Evolutionary conservation across 2,329 filamentous ascomycete species (phyloP), one percentile per base, ranked within the genome.

Genomic region (Fusarium sp.): DNA sequence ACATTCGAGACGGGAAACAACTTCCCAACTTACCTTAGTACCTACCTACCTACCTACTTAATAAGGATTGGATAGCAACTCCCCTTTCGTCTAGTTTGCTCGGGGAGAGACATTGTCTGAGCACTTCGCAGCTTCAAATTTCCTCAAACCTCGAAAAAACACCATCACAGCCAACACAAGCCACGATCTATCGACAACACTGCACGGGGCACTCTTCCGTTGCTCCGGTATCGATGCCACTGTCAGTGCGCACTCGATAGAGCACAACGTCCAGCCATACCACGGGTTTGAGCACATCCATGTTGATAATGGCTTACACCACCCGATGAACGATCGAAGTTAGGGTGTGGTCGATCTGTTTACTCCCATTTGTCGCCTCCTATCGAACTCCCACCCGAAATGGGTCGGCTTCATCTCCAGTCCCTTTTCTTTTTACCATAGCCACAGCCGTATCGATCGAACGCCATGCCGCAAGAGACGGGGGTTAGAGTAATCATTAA

Each of bases 381-480:
- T 37, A 60, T 63, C 53, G 53, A 60, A 28, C n/a, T 67, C 40
- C 18, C 18, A 38, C 21, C 59, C 46, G 66, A 65, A 30, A 69
- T 44, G 43, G 40, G 21, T 64, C 71, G 67, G 54, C 59, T 44
- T 37, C 42, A n/a, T 58, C 47, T 42, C 64, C 12, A n/a, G 23
- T 35, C 23, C 54, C 19, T 13, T 35, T 56, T 19, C 32, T 18
- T 33, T 23, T 28, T 12, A 13, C n/a, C 46, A 46, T 25, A 62
- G 44, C 33, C 25, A 59, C 42, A 59, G 16, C 52, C 23, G 37
- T 46, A 57, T 44, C 37, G 25, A 62, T 28, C n/a, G 43, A 43
- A 67, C 60, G 53, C 47, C 46, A 69, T 57, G 44, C 60, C 56
- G 49, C 47, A 62, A 54, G 38, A 42, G 47, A 59, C 50, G 23